Percentiles rank a stretch among this genome's conserved stretches.
phyloP scores from a whole-genome alignment of 2,329 filamentous ascomycete genomes.

The Graphiopsis chlorocephala region DNA sequence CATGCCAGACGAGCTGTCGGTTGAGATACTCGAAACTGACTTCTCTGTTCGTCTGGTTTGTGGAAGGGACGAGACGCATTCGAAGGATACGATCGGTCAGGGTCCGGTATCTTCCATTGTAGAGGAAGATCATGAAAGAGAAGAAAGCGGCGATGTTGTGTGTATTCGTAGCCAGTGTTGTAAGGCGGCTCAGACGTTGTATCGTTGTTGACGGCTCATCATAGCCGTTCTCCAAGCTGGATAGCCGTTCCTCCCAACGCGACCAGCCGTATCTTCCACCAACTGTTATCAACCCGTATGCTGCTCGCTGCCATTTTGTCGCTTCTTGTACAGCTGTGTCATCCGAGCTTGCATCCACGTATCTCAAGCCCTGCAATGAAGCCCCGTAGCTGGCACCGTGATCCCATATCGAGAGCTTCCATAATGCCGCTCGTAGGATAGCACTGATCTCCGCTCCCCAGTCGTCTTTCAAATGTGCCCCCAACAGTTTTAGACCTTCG shows the following conservation, averaged over 20 bases:
- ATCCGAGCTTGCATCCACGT: conserved; percentile 69
- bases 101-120: conserved; percentile 88
- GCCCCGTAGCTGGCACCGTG: conserved; percentile 94
- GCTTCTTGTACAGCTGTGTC: conserved; percentile 58
- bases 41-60: conserved; percentile 80
- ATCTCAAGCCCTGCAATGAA: conserved; percentile 84
- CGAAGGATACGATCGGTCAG: conserved; percentile 80
- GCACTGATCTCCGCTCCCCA: conserved; percentile 84
- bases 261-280: conserved; percentile 87
- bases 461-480: conserved; percentile 75
- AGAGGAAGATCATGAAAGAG: conserved; percentile 86
- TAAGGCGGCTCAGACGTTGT: conserved; percentile 63
- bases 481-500: conserved; percentile 84
- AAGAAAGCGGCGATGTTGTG: conserved; percentile 79
- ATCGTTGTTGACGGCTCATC: conserved; percentile 54
- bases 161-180: conserved; percentile 64
- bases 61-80: conserved; percentile 80
- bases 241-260: conserved; percentile 84
- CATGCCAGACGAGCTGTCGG: conserved; percentile 96
- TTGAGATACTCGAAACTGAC: conserved; percentile 98
- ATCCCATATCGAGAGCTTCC: conserved; percentile 96
- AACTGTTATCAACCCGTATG: conserved; percentile 83
- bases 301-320: conserved; percentile 74
- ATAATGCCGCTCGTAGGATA: conserved; percentile 72
- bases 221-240: conserved; percentile 73